These are phyloP conservation scores for Aspergillus luchuensis DNA, from an alignment of 2,329 filamentous ascomycete species.

Conservation along the genomic window DNA sequence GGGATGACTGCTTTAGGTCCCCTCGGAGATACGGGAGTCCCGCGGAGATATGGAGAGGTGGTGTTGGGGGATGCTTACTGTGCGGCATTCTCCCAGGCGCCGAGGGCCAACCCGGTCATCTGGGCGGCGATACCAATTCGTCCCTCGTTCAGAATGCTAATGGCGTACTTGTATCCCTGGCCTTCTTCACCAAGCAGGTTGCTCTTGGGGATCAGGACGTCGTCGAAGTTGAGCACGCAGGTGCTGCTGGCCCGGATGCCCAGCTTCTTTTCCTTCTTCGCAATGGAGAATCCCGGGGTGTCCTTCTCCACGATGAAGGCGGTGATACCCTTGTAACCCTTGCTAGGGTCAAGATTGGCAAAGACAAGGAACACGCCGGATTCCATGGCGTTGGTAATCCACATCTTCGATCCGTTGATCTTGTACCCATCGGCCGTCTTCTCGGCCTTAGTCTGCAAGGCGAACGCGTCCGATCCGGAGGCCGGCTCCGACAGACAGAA, in stretches of 20 bases:
- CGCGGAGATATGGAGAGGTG: not conserved
- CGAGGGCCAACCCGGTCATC: slow-evolving; percentile 95
- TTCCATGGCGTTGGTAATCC: slow-evolving; percentile 98
- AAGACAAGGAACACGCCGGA: slow-evolving; percentile 96
- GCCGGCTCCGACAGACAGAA: slow-evolving; percentile 93
- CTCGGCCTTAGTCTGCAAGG: slow-evolving; percentile 84
- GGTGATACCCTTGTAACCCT: slow-evolving; percentile 95
- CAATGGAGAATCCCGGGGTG: slow-evolving; percentile 85
- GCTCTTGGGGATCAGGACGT: slow-evolving; percentile 84
- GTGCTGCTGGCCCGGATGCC: slow-evolving; percentile 95
- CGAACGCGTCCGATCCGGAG: slow-evolving; percentile 94
- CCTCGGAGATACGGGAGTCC: too few species aligned
- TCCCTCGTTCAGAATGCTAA: slow-evolving; percentile 89
- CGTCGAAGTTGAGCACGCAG: slow-evolving; percentile 96
- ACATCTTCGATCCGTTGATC: slow-evolving; percentile 96
- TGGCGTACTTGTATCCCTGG: slow-evolving; percentile 97
- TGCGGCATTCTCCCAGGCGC: slow-evolving; percentile 92
- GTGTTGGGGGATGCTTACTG: slow-evolving; percentile 51
- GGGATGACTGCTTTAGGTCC: too few species aligned
- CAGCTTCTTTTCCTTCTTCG: slow-evolving; percentile 99
- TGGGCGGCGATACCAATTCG: slow-evolving; percentile 97
- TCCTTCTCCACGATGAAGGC: slow-evolving; percentile 94
- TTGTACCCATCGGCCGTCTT: slow-evolving; percentile 82
- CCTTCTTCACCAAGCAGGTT: slow-evolving; percentile 88
- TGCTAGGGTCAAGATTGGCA: slow-evolving; percentile 87